Evolutionary conservation across 2,329 filamentous ascomycete species (phyloP), one percentile per base, ranked within the genome.

Genomic region (Phyllosticta paracitricarpa): DNA sequence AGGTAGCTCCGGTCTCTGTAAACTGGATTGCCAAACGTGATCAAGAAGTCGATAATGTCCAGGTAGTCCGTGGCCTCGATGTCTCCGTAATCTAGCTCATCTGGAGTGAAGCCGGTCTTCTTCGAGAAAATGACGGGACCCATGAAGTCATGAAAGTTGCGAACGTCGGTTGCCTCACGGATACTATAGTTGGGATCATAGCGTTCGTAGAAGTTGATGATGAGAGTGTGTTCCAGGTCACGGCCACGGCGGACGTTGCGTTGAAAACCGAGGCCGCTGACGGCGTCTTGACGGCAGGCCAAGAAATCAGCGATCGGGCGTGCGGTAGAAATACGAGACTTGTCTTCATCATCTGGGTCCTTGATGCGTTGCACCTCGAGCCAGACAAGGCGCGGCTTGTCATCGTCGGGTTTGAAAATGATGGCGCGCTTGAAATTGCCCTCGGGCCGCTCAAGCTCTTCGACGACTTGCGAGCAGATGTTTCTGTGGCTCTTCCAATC

Each of bases 401-500:
- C 30, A n/a, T 48, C 56, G 12, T 58, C 56, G 35, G 56, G 22
- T 28, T 51, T 48, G 40, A 58, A 51, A 10, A 58, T 8, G 24
- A 58, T 58, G 56, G 56, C 56, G 12, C 56, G 56, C 40, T 30
- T 25, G 40, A 52, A 58, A 2, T 48, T 17, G 14, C 40, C 40
- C n/a, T 48, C 14, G 6, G 40, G 40, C 6, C 40, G 40, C 40
- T 48, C 40, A 7, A n/a, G 14, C 12, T 48, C 5, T 3, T 17
- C 14, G 12, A n/a, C n/a, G 40, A 48, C 14, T 33, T 52, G 56
- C 24, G 56, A 25, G 56, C 56, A 58, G 24, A 58, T 26, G 35
- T 51, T 48, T 12, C 19, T 12, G 14, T 58, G 56, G 24, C 35
- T 30, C 7, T 25, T 17, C 79, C 78, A 84, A 66, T 83, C 74